A percentile compares a stretch with the other conserved stretches of the same genome.
These are phyloP conservation scores for Volvariella surrecta DNA, from an alignment of 1,284 basidiomycete genomes.

Conservation along the genomic window DNA sequence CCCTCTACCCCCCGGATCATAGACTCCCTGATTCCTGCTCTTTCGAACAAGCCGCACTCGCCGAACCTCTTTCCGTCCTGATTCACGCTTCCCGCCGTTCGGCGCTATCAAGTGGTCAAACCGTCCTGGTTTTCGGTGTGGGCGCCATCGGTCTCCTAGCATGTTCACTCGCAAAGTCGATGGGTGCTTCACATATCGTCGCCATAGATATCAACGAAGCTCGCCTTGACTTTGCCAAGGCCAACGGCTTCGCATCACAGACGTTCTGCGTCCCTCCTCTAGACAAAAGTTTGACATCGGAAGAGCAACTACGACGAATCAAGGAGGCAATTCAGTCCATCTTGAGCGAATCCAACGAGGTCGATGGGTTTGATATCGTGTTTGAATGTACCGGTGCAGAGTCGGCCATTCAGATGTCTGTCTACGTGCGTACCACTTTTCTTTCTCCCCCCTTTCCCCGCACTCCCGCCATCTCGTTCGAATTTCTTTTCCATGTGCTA, in stretches of 20 bases:
- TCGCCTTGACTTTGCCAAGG: slow-evolving; percentile 70
- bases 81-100: slow-evolving; percentile 77
- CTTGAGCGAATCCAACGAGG: slow-evolving; percentile 49
- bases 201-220: slow-evolving; percentile 82
- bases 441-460: slow-evolving; percentile 2
- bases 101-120: slow-evolving; percentile 47
- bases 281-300: slow-evolving; percentile 40
- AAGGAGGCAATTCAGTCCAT: slow-evolving; percentile 50
- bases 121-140: slow-evolving; percentile 84
- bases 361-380: slow-evolving; percentile 84
- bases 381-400: slow-evolving; percentile 96
- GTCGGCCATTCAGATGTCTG: slow-evolving; percentile 80
- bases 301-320: slow-evolving; percentile 61
- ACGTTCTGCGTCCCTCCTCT: slow-evolving; percentile 56
- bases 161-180: slow-evolving; percentile 67
- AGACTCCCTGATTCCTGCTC: slow-evolving; percentile 75
- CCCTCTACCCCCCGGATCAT: slow-evolving; percentile 5
- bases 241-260: slow-evolving; percentile 70
- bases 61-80: slow-evolving; percentile 88
- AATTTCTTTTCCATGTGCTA: slow-evolving; percentile 6
- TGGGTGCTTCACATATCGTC: slow-evolving; percentile 63
- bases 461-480: slow-evolving; percentile 2
- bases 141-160: slow-evolving; percentile 91
- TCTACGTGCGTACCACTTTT: slow-evolving; percentile 52
- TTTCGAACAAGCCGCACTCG: slow-evolving; percentile 77